Percentiles rank a stretch among this genome's conserved stretches.
Evolutionary conservation across 495 filamentous ascomycete genomes (phyloP).

Genomic region (Penicillium paradoxum): DNA sequence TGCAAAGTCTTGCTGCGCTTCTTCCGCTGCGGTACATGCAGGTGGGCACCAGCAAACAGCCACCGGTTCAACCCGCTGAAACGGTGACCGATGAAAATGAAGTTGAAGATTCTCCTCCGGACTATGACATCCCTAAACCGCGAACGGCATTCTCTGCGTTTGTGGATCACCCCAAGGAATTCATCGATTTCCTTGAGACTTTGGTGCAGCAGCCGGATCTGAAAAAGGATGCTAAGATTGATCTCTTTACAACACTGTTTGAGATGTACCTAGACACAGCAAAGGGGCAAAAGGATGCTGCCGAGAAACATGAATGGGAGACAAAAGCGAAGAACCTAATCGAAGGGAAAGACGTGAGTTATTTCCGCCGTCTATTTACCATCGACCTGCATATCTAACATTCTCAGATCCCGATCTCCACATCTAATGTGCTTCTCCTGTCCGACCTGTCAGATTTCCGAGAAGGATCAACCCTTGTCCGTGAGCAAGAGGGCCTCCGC

Average conservation of each 20-base stretch:
- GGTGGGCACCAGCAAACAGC: conserved; percentile 44
- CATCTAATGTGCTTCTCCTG: conserved; percentile 86
- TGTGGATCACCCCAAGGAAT: conserved; percentile 86
- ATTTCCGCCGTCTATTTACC: not conserved
- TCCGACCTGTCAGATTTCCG: conserved; percentile 88
- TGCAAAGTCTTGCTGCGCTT: conserved; percentile 75
- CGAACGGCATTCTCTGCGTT: conserved; percentile 94
- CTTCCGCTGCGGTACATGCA: conserved; percentile 87
- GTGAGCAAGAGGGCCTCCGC: conserved; percentile 85
- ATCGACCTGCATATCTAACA: conserved; percentile 14
- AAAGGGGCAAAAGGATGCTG: conserved; percentile 59
- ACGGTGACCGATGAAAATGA: conserved; percentile 24
- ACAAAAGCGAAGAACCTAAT: conserved; percentile 78
- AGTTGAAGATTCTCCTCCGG: conserved; percentile 15
- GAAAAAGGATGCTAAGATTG: conserved; percentile 65
- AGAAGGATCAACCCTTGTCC: conserved; percentile 86
- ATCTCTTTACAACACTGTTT: conserved; percentile 92
- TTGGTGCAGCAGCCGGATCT: conserved; percentile 64
- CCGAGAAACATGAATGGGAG: conserved; percentile 77
- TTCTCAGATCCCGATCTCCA: conserved; percentile 72
- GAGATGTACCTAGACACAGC: conserved; percentile 96
- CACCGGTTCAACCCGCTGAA: conserved; percentile 34
- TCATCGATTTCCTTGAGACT: conserved; percentile 86
- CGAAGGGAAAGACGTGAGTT: conserved; percentile 63
- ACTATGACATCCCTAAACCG: conserved; percentile 62